phyloP scores from a whole-genome alignment of 1,284 basidiomycete genomes.

The Ustilago esculenta region DNA sequence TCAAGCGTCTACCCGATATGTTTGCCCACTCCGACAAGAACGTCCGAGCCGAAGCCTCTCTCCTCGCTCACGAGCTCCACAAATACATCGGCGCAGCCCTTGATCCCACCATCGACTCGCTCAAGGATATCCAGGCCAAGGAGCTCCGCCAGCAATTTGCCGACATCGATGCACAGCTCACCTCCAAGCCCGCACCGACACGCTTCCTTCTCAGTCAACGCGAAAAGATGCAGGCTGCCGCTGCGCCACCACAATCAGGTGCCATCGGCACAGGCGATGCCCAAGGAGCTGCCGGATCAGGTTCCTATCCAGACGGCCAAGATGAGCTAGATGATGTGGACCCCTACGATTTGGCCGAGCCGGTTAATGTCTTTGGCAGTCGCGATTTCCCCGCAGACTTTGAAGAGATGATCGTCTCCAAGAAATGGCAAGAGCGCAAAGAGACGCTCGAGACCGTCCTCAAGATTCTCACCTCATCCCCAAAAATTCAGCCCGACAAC shows the following conservation, averaged over 20 bases:
- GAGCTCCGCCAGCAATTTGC: constrained; percentile 93
- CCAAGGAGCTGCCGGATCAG: constrained; percentile 15
- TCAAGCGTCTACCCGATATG: constrained; percentile 89
- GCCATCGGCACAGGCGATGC: constrained; percentile 12
- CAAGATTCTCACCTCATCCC: constrained; percentile 77
- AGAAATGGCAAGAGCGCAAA: constrained; percentile 98
- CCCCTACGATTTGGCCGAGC: constrained; percentile 83
- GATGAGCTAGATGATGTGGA: constrained; percentile 71
- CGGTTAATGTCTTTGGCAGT: constrained; percentile 80
- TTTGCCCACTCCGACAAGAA: constrained; percentile 96
- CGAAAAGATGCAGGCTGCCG: constrained; percentile 40
- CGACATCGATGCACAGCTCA: constrained; percentile 80
- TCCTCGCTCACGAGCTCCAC: constrained; percentile 81
- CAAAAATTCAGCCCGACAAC: constrained; percentile 79
- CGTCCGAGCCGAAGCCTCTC: constrained; percentile 88
- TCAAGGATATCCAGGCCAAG: constrained; percentile 98
- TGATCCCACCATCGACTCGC: constrained; percentile 84
- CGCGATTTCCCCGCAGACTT: constrained; percentile 69
- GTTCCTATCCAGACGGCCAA: constrained; percentile 6
- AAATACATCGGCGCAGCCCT: constrained; percentile 88
- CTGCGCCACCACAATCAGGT: constrained; percentile 21
- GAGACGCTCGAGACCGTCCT: constrained; percentile 82
- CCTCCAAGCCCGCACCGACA: constrained; percentile 82
- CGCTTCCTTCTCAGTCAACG: constrained; percentile 82
- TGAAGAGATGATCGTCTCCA: constrained; percentile 77